Evolutionary conservation across 2,329 filamentous ascomycete species (phyloP), one percentile per base, ranked within the genome.

Genomic region (Colletotrichum sp.): DNA sequence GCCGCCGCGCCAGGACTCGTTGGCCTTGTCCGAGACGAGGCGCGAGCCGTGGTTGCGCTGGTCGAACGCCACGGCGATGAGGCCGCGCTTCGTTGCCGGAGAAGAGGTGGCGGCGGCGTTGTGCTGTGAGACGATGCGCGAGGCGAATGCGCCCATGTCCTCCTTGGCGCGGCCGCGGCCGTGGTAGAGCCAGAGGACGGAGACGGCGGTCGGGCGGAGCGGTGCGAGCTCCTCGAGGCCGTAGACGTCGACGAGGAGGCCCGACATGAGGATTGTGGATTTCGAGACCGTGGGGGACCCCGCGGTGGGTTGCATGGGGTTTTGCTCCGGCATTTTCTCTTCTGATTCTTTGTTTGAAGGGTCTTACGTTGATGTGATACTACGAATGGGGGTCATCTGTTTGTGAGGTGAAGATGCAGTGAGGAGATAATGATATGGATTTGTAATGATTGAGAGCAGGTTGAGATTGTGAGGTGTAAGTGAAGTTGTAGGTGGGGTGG

Each of bases 111-210:
- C 30, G n/a, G 60, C n/a, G 32, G 60, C 60, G 38, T n/a, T 48
- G 18, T 64, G 60, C 10, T 92, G 90, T n/a, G 87, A 84, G 66
- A 98, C 89, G 15, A 92, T 88, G 8, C 91, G 90, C n/a, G 89
- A 86, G 4, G 95, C 96, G 70, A 97, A 90, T 32, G 92, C 92
- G 2, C 88, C 88, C 96, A 99, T 98, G 77, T 90, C 90, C 71
- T 92, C 91, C 81, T 94, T 93, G 0, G 88, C 91, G 70, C 93
- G 90, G 1, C 94, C 89, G 28, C 97, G 92, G 4, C 95, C 95
- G 82, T 99, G 96, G 21, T 98, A 91, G 15, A 99, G 92, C 95
- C 96, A 98, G n/a, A 99, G 90, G 80, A 94, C 95, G 28, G 95
- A 93, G 43, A 98, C 87, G 5, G 89, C 86, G 16, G 88, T 84